Evolutionary conservation across 1,284 basidiomycete species (phyloP).

Genomic region (Earliella scabrosa): DNA sequence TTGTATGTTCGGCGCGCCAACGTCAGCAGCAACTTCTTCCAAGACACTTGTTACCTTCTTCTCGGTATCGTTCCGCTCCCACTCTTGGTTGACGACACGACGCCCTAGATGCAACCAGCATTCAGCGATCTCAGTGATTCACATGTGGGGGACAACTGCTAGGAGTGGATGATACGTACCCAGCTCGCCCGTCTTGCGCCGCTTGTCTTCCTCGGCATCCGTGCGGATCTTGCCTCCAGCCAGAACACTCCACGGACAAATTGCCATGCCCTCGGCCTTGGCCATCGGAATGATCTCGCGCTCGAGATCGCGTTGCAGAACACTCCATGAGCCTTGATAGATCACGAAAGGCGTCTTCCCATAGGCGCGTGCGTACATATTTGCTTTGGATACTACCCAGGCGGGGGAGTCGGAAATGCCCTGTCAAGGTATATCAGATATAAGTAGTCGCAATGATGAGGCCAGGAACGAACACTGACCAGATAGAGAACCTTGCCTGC

Average conservation of each 20-base stretch:
- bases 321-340: slow-evolving; percentile 58
- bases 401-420: slow-evolving; percentile 35
- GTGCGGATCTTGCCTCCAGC: slow-evolving; percentile 32
- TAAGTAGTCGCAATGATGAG: too few relatives aligned
- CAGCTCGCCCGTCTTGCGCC: slow-evolving; percentile 24
- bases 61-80: slow-evolving; percentile 33
- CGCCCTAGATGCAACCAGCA: not conserved
- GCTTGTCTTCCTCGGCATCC: too few relatives aligned
- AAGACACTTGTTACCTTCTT: slow-evolving; percentile 27
- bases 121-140: too few relatives aligned
- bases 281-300: too few relatives aligned
- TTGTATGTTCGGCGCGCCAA: slow-evolving; percentile 26
- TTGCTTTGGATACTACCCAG: slow-evolving; percentile 33
- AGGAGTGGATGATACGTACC: not conserved
- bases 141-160: too few relatives aligned
- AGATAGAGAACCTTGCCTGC: slow-evolving; percentile 49
- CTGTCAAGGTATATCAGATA: not conserved
- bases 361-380: slow-evolving; percentile 36
- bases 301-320: slow-evolving; percentile 31
- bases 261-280: too few relatives aligned
- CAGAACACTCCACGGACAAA: not conserved
- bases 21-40: slow-evolving; percentile 30
- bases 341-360: slow-evolving; percentile 54
- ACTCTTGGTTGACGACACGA: not conserved
- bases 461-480: slow-evolving; percentile 18